A percentile compares a stretch with the other conserved stretches of the same genome.
Conservation (phyloP, 192 early-diverging fungal species). For the Podila verticillata region DNA sequence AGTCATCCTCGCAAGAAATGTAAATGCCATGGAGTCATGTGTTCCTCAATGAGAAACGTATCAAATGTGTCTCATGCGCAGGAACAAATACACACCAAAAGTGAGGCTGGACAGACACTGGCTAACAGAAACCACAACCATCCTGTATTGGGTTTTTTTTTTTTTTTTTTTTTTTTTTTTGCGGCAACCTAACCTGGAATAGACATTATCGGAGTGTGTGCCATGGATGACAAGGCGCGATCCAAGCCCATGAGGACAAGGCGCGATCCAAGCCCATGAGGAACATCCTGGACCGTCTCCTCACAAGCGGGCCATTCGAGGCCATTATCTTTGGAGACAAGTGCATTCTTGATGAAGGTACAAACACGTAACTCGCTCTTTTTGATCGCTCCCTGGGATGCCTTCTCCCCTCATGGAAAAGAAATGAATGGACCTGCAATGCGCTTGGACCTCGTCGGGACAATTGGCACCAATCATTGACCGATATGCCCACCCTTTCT, state of each 20-base stretch:
- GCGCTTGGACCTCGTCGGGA: no score
- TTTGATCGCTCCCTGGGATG: background rate
- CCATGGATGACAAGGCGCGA: conserved; percentile 90
- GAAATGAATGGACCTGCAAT: no score
- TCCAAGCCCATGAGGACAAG: conserved; percentile 95
- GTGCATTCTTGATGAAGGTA: conserved; percentile 92
- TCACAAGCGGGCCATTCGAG: conserved; percentile 73
- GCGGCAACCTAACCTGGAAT: background rate
- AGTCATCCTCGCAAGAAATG: conserved; percentile 44
- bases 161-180: background rate
- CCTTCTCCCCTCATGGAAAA: background rate
- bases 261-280: conserved; percentile 95
- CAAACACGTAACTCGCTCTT: background rate
- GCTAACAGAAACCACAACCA: background rate
- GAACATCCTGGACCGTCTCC: conserved; percentile 81
- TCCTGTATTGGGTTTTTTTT: no score
- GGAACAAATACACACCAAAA: background rate
- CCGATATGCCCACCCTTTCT: background rate
- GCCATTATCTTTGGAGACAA: conserved; percentile 95
- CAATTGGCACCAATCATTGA: no score
- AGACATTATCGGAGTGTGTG: conserved; percentile 83
- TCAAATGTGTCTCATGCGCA: background rate
- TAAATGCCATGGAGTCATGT: conserved; percentile 2
- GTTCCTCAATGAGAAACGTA: no score
- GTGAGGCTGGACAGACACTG: background rate